phyloP scores from a whole-genome alignment of 345 rosid genomes.

The Zanthoxylum bungeanum region DNA sequence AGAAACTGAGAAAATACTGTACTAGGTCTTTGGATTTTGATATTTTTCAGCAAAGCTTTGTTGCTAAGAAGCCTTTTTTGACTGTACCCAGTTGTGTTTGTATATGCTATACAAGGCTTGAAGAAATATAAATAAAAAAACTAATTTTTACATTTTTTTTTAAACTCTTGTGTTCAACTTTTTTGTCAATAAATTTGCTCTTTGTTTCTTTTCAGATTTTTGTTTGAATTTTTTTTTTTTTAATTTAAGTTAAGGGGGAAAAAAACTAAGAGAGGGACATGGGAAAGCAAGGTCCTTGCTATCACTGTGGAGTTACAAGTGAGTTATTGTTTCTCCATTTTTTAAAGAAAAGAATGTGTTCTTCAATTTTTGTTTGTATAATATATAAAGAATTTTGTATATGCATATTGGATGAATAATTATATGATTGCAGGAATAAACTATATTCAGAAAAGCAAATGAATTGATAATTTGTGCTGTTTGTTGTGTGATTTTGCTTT shows the following conservation, averaged over 20 bases:
- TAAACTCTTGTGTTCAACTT: no score
- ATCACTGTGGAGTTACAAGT: constrained; percentile 98
- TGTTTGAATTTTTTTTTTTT: constrained; percentile 20
- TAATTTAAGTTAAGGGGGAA: constrained; percentile 10
- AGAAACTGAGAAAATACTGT: constrained; percentile 12
- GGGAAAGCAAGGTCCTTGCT: constrained; percentile 99
- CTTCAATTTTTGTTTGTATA: constrained; percentile 8
- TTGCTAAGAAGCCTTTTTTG: constrained; percentile 27
- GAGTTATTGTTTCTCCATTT: constrained; percentile 74
- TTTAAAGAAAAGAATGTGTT: constrained; percentile 10
- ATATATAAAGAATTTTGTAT: constrained; percentile 5
- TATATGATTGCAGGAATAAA: constrained; percentile 19
- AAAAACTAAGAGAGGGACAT: constrained; percentile 35
- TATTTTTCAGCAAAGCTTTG: constrained; percentile 40
- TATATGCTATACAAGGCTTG: constrained; percentile 34
- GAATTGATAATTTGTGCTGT: constrained; percentile 22
- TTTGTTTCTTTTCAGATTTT: constrained; percentile 6
- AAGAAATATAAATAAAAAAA: constrained; percentile 15
- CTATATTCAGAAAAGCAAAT: constrained; percentile 18
- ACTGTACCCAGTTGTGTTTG: constrained; percentile 12
- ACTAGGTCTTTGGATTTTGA: constrained; percentile 44
- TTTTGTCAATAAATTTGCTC: constrained; percentile 19
- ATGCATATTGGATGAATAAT: constrained; percentile 22
- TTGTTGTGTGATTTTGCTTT: constrained; percentile 25
- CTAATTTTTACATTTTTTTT: constrained; percentile 13